Conservation (phyloP, 2,329 filamentous ascomycete species). For the Dryadomyces quercivorus region DNA sequence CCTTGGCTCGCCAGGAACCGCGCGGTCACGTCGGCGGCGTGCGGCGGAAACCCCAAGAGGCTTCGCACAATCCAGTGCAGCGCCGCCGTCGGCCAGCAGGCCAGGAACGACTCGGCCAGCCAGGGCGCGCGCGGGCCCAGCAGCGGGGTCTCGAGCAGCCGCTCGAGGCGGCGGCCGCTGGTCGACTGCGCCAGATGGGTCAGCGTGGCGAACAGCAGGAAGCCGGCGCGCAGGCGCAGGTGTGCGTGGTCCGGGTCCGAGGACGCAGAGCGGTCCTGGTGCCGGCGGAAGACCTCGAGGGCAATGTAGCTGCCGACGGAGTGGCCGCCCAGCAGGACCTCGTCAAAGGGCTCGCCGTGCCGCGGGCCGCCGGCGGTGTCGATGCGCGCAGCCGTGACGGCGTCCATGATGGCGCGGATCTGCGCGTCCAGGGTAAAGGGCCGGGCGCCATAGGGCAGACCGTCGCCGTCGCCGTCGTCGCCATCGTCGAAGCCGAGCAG, state of each 20-base stretch:
- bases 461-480: constrained; percentile 36
- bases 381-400: constrained; percentile 19
- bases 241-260: constrained; percentile 6
- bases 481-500: constrained; percentile 45
- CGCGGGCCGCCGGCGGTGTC: constrained; percentile 16
- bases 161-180: constrained; percentile 40
- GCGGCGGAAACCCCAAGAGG: constrained; percentile 31
- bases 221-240: constrained; percentile 34
- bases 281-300: constrained; percentile 53
- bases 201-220: constrained; percentile 64
- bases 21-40: constrained; percentile 36
- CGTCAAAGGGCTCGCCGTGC: constrained; percentile 32
- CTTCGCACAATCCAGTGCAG: constrained; percentile 30
- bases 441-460: constrained; percentile 17
- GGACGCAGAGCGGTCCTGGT: constrained; percentile 20
- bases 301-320: constrained; percentile 63
- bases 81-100: constrained; percentile 24
- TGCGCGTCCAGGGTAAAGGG: constrained; percentile 42
- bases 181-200: constrained; percentile 55
- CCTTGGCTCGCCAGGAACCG: constrained; percentile 42
- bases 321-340: constrained; percentile 58
- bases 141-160: constrained; percentile 28
- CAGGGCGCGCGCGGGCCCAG: constrained; percentile 28
- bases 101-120: constrained; percentile 28
- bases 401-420: constrained; percentile 31